A percentile compares a stretch with the other conserved stretches of the same genome.
phyloP scores from a whole-genome alignment of 2,329 filamentous ascomycete genomes.

The Cladosporium cucumerinum region DNA sequence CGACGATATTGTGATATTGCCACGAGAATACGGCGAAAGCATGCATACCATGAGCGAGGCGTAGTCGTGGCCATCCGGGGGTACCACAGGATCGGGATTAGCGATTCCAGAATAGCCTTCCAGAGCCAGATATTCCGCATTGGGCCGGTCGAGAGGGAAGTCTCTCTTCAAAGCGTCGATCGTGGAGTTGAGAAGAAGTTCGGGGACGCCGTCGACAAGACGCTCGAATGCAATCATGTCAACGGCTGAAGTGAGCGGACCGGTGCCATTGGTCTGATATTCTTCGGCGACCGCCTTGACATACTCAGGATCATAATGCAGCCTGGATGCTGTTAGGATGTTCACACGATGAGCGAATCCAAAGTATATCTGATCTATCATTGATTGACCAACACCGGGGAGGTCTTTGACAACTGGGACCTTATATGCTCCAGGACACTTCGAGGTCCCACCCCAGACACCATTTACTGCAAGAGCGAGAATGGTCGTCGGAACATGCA shows the following conservation, averaged over 20 bases:
- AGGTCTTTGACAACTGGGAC: constrained; percentile 30
- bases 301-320: constrained; percentile 4
- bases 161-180: constrained; percentile 15
- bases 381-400: constrained; percentile 31
- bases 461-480: neutral
- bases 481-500: neutral
- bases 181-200: constrained; percentile 13
- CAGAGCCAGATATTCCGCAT: constrained; percentile 28
- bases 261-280: neutral
- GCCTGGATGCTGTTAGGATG: neutral
- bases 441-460: neutral
- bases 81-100: constrained; percentile 23
- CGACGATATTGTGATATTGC: constrained; percentile 34
- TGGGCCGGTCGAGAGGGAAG: constrained; percentile 36
- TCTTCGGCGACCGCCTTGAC: neutral
- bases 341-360: neutral
- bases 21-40: constrained; percentile 35
- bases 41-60: constrained; percentile 33
- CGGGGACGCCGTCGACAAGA: constrained; percentile 8
- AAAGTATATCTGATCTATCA: constrained; percentile 30
- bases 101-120: constrained; percentile 17
- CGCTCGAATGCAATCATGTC: constrained; percentile 5
- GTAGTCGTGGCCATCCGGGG: constrained; percentile 31
- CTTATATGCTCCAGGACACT: constrained; percentile 30
- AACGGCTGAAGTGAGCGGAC: constrained; percentile 2